Evolutionary conservation across 768 basidiomycete species (phyloP).

Genomic region (Termitomyces sp.): DNA sequence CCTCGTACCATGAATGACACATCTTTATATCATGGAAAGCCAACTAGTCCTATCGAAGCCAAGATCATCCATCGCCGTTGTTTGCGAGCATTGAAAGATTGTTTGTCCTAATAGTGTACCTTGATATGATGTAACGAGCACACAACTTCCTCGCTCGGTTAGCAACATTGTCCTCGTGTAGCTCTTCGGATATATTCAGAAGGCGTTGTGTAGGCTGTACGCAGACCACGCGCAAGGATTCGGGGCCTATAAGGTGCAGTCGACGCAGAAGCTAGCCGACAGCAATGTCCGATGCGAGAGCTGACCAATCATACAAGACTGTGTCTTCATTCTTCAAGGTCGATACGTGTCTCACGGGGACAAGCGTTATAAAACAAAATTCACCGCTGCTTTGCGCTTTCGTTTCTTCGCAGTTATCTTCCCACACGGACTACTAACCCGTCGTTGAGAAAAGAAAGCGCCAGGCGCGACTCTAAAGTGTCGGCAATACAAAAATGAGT

Average conservation of each 20-base stretch:
- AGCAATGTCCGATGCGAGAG: not conserved
- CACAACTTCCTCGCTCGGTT: not conserved
- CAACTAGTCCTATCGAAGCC: not conserved
- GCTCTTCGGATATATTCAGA: constrained; percentile 3
- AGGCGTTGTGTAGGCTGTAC: not conserved
- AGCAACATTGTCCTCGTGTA: not conserved
- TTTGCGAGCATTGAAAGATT: not conserved
- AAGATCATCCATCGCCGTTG: constrained; percentile 1
- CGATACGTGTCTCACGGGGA: not conserved
- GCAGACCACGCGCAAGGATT: not conserved
- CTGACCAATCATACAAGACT: constrained; percentile 1
- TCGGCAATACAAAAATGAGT: not conserved
- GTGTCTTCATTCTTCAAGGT: not conserved
- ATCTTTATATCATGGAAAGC: constrained; percentile 7
- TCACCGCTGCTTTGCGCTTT: not conserved
- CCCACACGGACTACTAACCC: not conserved
- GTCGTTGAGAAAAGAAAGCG: not conserved
- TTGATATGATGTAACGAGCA: not conserved
- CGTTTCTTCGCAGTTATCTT: not conserved
- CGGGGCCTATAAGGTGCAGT: not conserved
- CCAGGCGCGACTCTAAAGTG: not conserved
- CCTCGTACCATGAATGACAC: not conserved
- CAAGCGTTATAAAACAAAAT: not conserved
- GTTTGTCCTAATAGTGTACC: not conserved
- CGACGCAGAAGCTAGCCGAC: not conserved